phyloP scores from a whole-genome alignment of 208 protist species.

The Entamoeba moshkovskii region DNA sequence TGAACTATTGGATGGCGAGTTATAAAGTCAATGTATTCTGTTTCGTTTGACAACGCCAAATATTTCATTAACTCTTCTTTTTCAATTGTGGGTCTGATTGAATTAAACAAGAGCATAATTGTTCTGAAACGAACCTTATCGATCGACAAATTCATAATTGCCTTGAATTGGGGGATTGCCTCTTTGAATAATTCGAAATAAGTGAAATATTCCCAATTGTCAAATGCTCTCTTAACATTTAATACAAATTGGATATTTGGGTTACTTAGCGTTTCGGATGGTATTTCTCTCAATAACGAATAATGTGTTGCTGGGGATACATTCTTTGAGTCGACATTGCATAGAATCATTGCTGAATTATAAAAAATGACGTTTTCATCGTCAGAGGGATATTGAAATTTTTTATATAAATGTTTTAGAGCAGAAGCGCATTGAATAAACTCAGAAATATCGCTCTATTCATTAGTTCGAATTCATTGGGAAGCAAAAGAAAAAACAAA shows the following conservation, averaged over 20 bases:
- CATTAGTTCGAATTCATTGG: too few relatives aligned
- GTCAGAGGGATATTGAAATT: background rate
- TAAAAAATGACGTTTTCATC: background rate
- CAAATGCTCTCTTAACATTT: background rate
- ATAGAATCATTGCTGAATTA: background rate
- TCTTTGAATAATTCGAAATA: background rate
- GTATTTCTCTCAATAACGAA: background rate
- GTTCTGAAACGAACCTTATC: background rate
- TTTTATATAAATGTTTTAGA: constrained; percentile 1
- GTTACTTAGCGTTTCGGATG: background rate
- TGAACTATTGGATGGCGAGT: background rate
- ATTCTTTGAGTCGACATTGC: background rate
- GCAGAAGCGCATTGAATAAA: constrained; percentile 11
- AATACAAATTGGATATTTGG: background rate
- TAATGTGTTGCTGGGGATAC: background rate
- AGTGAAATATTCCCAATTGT: background rate
- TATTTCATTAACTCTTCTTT: background rate
- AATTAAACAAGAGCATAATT: background rate
- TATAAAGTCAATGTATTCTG: background rate
- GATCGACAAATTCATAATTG: background rate
- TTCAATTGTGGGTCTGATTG: background rate
- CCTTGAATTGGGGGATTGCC: background rate
- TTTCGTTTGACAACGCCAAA: background rate
- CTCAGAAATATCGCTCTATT: constrained; percentile 5
- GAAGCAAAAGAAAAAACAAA: background rate